A percentile compares a stretch with the other conserved stretches of the same genome.
Conservation (phyloP, 345 rosid genomes). For the Rubroshorea leprosula region DNA sequence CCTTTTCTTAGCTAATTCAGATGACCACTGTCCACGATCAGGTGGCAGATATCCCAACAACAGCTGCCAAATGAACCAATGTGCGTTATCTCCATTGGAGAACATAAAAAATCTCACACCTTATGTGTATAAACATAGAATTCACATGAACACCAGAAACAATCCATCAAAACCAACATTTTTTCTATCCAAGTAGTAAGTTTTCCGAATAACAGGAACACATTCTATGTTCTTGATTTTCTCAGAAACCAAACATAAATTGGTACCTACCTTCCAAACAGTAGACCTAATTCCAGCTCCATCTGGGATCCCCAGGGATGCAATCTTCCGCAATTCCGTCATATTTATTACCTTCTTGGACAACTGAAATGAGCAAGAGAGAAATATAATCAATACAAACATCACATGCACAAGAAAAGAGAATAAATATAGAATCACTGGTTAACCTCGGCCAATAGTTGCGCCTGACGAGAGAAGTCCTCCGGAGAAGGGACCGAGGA, state of each 20-base stretch:
- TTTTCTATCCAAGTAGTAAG: too few relatives aligned
- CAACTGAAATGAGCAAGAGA: constrained; percentile 31
- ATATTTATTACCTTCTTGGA: constrained; percentile 80
- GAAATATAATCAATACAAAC: not conserved
- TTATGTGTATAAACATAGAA: not conserved
- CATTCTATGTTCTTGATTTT: not conserved
- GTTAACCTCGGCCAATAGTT: constrained; percentile 71
- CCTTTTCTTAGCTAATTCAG: constrained; percentile 82
- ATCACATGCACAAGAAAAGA: not conserved
- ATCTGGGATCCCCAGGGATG: constrained; percentile 88
- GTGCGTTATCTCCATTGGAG: too few relatives aligned
- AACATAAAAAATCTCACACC: not conserved
- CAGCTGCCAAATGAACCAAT: constrained; percentile 44
- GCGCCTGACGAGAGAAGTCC: constrained; percentile 71
- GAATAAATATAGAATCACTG: not conserved
- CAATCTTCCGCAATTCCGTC: constrained; percentile 69
- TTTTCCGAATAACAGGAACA: too few relatives aligned
- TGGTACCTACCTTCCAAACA: constrained; percentile 76
- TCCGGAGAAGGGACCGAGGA: constrained; percentile 43
- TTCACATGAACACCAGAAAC: not conserved
- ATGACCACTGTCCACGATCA: constrained; percentile 72
- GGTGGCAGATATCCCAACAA: constrained; percentile 76
- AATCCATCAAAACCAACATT: too few relatives aligned
- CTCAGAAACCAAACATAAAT: not conserved
- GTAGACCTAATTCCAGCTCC: constrained; percentile 77